Evolutionary conservation across 768 basidiomycete genomes (phyloP).

Genomic region (Phaeotremella skinneri): DNA sequence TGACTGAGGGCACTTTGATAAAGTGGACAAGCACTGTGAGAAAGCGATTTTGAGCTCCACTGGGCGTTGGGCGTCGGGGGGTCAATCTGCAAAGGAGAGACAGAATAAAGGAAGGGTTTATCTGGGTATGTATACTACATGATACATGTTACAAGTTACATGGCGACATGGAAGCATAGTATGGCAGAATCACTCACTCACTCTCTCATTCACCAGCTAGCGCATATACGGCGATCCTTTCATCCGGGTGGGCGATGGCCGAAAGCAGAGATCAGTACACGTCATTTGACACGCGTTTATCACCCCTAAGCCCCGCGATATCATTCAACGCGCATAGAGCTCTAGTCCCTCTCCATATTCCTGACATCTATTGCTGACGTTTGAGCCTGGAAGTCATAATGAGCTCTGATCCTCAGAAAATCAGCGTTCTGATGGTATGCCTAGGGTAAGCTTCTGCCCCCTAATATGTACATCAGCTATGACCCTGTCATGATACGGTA

Average conservation of each 20-base stretch:
- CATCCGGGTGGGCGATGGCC: too few relatives aligned
- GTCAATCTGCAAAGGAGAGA: not conserved
- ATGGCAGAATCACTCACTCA: too few relatives aligned
- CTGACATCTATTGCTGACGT: too few relatives aligned
- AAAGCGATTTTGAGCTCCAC: not conserved
- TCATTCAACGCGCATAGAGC: too few relatives aligned
- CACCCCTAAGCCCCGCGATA: too few relatives aligned
- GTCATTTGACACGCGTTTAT: too few relatives aligned
- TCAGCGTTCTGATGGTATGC: slow-evolving; percentile 50
- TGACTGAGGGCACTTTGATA: too few relatives aligned
- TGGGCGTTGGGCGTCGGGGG: not conserved
- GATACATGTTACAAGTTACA: not conserved
- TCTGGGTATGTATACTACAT: not conserved
- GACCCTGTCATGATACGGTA: too few relatives aligned
- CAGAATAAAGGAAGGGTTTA: not conserved
- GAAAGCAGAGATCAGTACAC: too few relatives aligned
- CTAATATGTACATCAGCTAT: too few relatives aligned
- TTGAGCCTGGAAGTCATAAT: too few relatives aligned
- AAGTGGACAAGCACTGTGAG: not conserved
- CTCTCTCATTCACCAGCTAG: not conserved
- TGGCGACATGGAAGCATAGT: not conserved
- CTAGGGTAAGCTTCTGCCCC: slow-evolving; percentile 50
- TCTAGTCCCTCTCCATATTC: too few relatives aligned
- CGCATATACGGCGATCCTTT: not conserved
- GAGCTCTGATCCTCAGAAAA: slow-evolving; percentile 9